Base-by-base conservation (phyloP, 345 rosid genomes). In the Schrenkiella parvula region DNA sequence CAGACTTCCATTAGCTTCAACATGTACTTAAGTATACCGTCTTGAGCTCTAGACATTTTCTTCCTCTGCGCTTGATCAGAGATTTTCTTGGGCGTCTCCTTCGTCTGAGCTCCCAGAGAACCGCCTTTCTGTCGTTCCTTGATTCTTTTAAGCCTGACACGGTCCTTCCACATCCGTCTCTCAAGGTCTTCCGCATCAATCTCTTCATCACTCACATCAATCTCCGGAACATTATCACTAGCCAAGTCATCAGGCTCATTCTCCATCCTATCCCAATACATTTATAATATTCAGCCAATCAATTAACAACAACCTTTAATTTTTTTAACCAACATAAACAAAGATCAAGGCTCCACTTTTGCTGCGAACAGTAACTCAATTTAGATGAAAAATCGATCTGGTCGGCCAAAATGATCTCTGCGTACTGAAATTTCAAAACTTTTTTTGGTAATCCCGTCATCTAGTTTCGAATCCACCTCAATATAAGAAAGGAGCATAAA, bases 31-130 rank as follows among this genome's bases (percentile, higher is more conserved):
- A 95, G 97, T 61, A 95, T 95, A 53, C 99, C 99, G 54, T 95
- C 99, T 75, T 95, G 99, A 2, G 99, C 99, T 80, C 99, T 84
- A 0, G 99, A 88, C 99, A 95, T 95, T 72, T 95, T 95, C 88
- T 95, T 95, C 84, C 99, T 87, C 78, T 83, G 87, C n/a, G 99
- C 99, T 78, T 95, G 99, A 73, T 92, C 98, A 13, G 95, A 77
- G 9, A 83, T 58, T 64, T 84, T 93, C 88, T 88, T 95, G 0
- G 74, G 73, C 9, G 14, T 9, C 63, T 92, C 92, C 78, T 89
- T 90, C 35, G 86, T 88, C 2, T 82, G 87, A 70, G 90, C 88
- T 82, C 76, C 84, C 51, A 71, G 85, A 6, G 95, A 88, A 6
- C 77, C 92, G 31, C 76, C 69, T 82, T 85, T 92, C 64, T 87